Base-by-base conservation (phyloP, 2,329 filamentous ascomycete species). In the Colletotrichum echinochloae region DNA sequence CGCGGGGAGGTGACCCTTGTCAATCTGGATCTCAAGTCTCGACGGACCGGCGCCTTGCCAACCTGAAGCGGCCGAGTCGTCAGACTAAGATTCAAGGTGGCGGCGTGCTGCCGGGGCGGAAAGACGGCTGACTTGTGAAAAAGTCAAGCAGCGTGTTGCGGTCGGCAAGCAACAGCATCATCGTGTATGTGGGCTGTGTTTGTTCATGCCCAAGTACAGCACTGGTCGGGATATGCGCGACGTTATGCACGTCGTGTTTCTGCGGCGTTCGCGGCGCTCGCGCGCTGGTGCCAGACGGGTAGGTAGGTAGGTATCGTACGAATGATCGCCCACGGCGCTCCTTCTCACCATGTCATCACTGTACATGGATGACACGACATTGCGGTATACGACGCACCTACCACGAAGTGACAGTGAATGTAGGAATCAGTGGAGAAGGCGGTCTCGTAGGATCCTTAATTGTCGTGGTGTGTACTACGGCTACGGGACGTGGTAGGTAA, bases 301-400 rank as follows among this genome's bases (percentile, higher is more conserved):
- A n/a, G n/a, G n/a, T n/a, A n/a, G n/a, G n/a, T n/a, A n/a, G n/a
- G n/a, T n/a, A n/a, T 68, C 41, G 7, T 54, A 23, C 30, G 61
- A 60, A 65, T 60, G 52, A 65, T 60, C 61, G 39, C 49, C 66
- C 54, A 23, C 26, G 60, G 37, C 66, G 23, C 54, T 30, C n/a
- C 48, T 51, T 20, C 49, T 37, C 16, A 66, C 48, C 30, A 33
- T 57, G 11, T 35, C 51, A 56, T n/a, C 20, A 41, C 33, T 26
- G 33, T n/a, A 7, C 23, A 44, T 49, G n/a, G 30, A 35, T 23
- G 14, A 30, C 57, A 48, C 18, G 20, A 46, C 16, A 33, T 60
- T 8, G 41, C 41, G 20, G 1, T 11, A 26, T 48, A 60, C 12
- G 6, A 57, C 18, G 39, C 28, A 30, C 14, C 35, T 16, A 28